Percentiles rank a stretch among this genome's conserved stretches.
Evolutionary conservation across 2,329 filamentous ascomycete species (phyloP).

Genomic region (Colletotrichum costaricense): DNA sequence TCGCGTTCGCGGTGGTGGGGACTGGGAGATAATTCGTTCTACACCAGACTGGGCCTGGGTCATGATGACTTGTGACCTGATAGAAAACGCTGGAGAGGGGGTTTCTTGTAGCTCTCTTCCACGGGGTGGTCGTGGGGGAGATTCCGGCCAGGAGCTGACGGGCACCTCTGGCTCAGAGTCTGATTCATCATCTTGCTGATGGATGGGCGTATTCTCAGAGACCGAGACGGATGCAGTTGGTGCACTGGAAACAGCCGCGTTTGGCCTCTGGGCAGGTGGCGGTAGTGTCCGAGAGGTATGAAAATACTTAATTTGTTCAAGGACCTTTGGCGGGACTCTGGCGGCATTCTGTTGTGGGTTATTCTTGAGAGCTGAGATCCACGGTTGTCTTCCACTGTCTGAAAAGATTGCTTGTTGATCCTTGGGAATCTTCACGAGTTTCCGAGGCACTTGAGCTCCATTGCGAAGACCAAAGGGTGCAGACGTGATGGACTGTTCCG

Average conservation of each 20-base stretch:
- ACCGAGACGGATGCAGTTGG: background rate
- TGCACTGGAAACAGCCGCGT: background rate
- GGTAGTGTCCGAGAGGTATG: conserved; percentile 30
- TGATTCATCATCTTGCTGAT: background rate
- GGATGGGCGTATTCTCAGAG: background rate
- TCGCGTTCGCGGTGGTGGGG: conserved; percentile 16
- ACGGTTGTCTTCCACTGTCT: conserved; percentile 45
- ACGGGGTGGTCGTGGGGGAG: conserved; percentile 29
- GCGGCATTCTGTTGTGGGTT: conserved; percentile 38
- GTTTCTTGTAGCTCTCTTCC: background rate
- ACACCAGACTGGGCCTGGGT: conserved; percentile 2
- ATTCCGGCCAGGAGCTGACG: conserved; percentile 39
- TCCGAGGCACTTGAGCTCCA: conserved; percentile 38
- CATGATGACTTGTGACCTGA: conserved; percentile 25
- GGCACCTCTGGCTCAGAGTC: background rate
- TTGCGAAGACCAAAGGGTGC: background rate
- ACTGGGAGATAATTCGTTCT: conserved; percentile 22
- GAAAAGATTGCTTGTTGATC: conserved; percentile 52
- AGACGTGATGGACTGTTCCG: conserved; percentile 11
- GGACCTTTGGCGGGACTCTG: conserved; percentile 50
- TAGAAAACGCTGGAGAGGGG: conserved; percentile 15
- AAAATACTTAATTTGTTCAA: conserved; percentile 45
- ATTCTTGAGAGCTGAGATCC: conserved; percentile 45
- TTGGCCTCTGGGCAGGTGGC: conserved; percentile 29
- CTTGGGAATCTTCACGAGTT: conserved; percentile 47